Evolutionary conservation across 805 yeast species (phyloP), one percentile per base, ranked within the genome.

Genomic region (Myxozyma mucilagina): DNA sequence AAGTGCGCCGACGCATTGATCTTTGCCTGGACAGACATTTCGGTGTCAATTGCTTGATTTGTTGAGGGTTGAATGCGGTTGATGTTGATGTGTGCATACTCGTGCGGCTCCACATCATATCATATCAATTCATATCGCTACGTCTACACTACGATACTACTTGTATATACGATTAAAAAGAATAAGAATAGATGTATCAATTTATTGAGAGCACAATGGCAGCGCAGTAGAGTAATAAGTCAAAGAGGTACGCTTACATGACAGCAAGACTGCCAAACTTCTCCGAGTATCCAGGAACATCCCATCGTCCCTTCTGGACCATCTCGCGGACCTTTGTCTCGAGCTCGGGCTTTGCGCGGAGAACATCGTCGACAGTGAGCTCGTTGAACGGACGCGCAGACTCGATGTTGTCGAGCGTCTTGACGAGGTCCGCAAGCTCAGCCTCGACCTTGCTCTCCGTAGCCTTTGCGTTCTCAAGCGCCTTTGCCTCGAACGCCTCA

Each of bases 251-350:
- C n/a, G n/a, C 52, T 52, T 62, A 62, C 97, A 93, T 94, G 77
- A 91, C 90, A 73, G 93, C 90, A 80, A 93, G 85, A 77, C 89
- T 90, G 79, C 98, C 98, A 78, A 94, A 94, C 86, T 92, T 94
- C 80, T 94, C 98, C 80, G 89, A 87, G 87, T 94, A 94, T 72
- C 97, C 97, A 72, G 98, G 98, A 71, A 92, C 96, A 74, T 89
- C 90, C 96, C 97, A 92, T 82, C 89, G 89, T 79, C 97, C 97
- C 83, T 92, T 87, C 84, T 87, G 85, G 72, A 94, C 91, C 94
- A 93, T 87, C 80, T 90, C 90, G 73, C 81, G 83, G 70, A 92
- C 97, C 88, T 94, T 94, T 71, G 89, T 92, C 75, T 93, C 97
- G 76, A 94, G 87, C 78, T 94, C 98, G 72, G 99, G 98, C 82